Conservation (phyloP, 441 rosid genomes). For the Pelargonium australe region DNA sequence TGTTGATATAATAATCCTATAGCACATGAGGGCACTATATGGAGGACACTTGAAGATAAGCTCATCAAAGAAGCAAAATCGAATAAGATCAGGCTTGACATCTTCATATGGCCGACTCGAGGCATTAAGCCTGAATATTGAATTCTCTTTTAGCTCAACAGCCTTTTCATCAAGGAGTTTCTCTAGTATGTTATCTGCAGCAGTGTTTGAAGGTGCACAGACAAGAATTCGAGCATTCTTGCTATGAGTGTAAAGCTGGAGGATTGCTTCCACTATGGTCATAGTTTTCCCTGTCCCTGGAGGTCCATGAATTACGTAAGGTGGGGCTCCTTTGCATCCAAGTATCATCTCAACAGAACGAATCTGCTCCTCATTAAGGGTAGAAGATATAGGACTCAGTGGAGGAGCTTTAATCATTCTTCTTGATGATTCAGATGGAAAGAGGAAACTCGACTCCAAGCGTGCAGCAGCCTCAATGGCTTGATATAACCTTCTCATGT, state of each 20-base stretch:
- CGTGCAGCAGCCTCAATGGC: conserved; percentile 44
- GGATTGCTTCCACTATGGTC: conserved; percentile 52
- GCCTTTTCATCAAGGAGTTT: conserved; percentile 33
- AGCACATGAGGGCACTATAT: conserved; percentile 30
- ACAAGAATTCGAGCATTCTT: conserved; percentile 37
- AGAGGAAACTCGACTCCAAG: conserved; percentile 37
- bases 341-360: conserved; percentile 46
- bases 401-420: conserved; percentile 41
- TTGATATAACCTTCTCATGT: conserved; percentile 50
- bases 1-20: conserved; percentile 63
- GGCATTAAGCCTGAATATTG: conserved; percentile 57
- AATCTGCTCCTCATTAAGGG: conserved; percentile 48
- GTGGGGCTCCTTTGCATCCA: conserved; percentile 51
- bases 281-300: conserved; percentile 63
- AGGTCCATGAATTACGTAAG: conserved; percentile 58
- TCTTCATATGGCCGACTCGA: conserved; percentile 49
- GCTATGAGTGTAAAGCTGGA: conserved; percentile 33
- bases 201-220: conserved; percentile 63
- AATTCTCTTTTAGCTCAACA: conserved; percentile 32
- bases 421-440: conserved; percentile 38
- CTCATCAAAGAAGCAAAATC: conserved; percentile 41
- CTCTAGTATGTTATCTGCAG: conserved; percentile 54
- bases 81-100: conserved; percentile 29
- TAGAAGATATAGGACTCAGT: conserved; percentile 35
- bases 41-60: conserved; percentile 49